phyloP scores from a whole-genome alignment of 2,329 filamentous ascomycete genomes.

The Neonectria coccinea region DNA sequence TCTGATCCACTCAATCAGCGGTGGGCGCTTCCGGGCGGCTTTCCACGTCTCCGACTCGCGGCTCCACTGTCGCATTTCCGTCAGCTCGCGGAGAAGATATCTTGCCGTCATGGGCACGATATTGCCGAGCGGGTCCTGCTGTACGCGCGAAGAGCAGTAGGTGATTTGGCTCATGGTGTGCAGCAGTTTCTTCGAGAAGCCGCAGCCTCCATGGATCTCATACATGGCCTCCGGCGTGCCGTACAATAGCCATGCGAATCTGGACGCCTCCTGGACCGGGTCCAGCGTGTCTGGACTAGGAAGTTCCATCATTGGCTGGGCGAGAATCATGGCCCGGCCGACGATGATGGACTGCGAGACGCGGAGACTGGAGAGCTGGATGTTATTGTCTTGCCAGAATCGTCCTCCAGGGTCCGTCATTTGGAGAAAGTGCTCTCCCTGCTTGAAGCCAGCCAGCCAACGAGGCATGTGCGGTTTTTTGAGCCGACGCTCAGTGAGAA shows the following conservation, averaged over 20 bases:
- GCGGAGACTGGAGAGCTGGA: conserved; percentile 51
- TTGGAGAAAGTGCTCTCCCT: conserved; percentile 51
- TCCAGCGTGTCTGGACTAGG: conserved; percentile 45
- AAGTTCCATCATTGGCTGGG: conserved; percentile 54
- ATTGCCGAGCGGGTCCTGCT: conserved; percentile 49
- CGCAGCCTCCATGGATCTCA: conserved; percentile 56
- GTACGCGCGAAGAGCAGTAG: conserved; percentile 50
- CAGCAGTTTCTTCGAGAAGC: conserved; percentile 55
- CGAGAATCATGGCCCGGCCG: conserved; percentile 53
- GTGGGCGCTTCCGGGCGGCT: conserved; percentile 29
- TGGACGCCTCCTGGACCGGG: conserved; percentile 44
- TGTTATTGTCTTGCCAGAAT: conserved; percentile 51
- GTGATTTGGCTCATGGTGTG: conserved; percentile 54
- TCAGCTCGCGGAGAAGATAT: conserved; percentile 45
- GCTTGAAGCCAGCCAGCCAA: conserved; percentile 54
- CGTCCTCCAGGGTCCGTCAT: conserved; percentile 51
- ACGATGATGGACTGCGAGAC: conserved; percentile 56
- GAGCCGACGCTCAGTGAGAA: conserved; percentile 52
- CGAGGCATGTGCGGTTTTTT: conserved; percentile 50
- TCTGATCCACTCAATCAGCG: conserved; percentile 49
- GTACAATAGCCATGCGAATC: conserved; percentile 56
- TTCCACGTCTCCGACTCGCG: conserved; percentile 44
- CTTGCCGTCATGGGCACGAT: conserved; percentile 49
- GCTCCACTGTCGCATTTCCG: conserved; percentile 53
- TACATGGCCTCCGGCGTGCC: conserved; percentile 51